Conservation (phyloP, 495 filamentous ascomycete species). For the Peziza echinospora region DNA sequence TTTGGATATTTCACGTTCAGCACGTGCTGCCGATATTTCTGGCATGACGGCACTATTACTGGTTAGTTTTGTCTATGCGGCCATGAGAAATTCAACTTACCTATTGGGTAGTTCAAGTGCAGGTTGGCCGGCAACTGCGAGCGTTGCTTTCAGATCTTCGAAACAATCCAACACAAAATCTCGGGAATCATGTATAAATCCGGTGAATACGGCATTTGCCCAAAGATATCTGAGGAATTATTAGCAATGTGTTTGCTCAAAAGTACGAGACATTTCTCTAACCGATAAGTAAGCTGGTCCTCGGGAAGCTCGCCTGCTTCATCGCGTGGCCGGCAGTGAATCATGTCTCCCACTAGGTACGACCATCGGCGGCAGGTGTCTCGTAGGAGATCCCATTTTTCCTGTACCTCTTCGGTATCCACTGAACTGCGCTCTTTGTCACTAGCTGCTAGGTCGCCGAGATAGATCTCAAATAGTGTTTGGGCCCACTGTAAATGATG, state of each 20-base stretch:
- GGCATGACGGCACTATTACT: slow-evolving; percentile 70
- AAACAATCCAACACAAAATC: slow-evolving; percentile 67
- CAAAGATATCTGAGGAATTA: slow-evolving; percentile 43
- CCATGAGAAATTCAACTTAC: background rate
- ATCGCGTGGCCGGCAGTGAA: slow-evolving; percentile 21
- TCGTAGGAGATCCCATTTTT: slow-evolving; percentile 36
- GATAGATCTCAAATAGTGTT: slow-evolving; percentile 67
- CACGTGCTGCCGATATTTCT: slow-evolving; percentile 56
- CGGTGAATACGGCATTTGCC: slow-evolving; percentile 57
- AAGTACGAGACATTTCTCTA: slow-evolving; percentile 12
- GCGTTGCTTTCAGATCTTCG: slow-evolving; percentile 38
- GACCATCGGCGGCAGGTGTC: slow-evolving; percentile 59
- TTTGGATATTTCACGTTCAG: slow-evolving; percentile 75
- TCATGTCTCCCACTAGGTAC: slow-evolving; percentile 40
- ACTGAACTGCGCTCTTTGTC: slow-evolving; percentile 9
- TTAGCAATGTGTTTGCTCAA: slow-evolving; percentile 22
- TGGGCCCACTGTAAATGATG: slow-evolving; percentile 37
- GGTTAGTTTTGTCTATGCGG: background rate
- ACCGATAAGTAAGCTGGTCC: slow-evolving; percentile 30
- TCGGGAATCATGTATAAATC: slow-evolving; percentile 43
- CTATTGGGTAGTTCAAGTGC: slow-evolving; percentile 37
- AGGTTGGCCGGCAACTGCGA: slow-evolving; percentile 22
- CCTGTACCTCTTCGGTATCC: slow-evolving; percentile 30
- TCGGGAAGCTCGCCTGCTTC: slow-evolving; percentile 16
- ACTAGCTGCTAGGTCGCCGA: slow-evolving; percentile 27